These are phyloP conservation scores for Fusarium beomiforme DNA, from an alignment of 2,329 filamentous ascomycete species.

Conservation along the genomic window DNA sequence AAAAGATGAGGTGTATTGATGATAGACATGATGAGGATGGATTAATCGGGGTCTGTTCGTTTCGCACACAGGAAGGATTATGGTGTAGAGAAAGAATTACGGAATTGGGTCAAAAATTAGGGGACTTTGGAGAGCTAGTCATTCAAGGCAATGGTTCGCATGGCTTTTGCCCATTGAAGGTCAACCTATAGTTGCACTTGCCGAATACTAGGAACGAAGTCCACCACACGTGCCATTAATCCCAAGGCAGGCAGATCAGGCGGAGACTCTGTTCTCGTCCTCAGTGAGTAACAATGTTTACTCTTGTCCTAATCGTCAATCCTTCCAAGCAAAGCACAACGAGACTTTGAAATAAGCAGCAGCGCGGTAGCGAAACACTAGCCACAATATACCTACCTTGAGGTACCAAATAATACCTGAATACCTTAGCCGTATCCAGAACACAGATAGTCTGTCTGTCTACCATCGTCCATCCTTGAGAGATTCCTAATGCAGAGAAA, in stretches of 20 bases:
- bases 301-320: background rate
- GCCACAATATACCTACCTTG: constrained; percentile 2
- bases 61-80: background rate
- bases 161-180: constrained; percentile 3
- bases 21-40: background rate
- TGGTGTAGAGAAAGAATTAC: constrained; percentile 1
- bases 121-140: constrained; percentile 34
- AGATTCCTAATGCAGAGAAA: background rate
- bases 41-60: background rate
- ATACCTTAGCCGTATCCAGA: background rate
- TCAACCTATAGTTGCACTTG: background rate
- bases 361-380: background rate
- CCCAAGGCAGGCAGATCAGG: constrained; percentile 38
- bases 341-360: constrained; percentile 19
- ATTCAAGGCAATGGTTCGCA: constrained; percentile 36
- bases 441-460: background rate
- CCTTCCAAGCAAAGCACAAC: background rate
- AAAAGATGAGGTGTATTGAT: background rate
- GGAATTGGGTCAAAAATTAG: constrained; percentile 26
- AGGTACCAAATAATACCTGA: constrained; percentile 26
- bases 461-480: background rate
- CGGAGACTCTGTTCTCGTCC: constrained; percentile 32
- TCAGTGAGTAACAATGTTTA: constrained; percentile 11
- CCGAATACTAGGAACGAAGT: constrained; percentile 17
- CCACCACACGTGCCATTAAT: constrained; percentile 26